These are phyloP conservation scores for Ceriops decandra DNA, from an alignment of 345 rosid species.

Conservation along the genomic window DNA sequence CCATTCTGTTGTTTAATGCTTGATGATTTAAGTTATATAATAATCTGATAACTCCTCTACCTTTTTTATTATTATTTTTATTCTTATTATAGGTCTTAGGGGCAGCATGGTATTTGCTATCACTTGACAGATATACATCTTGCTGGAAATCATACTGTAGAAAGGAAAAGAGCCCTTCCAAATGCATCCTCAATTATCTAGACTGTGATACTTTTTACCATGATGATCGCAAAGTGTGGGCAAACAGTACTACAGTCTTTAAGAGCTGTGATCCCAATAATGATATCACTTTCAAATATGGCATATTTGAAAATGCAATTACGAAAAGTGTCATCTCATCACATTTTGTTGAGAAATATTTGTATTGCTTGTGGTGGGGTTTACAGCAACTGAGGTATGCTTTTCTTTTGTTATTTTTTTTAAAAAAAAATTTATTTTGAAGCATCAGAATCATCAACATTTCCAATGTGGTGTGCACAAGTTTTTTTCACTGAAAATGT, in stretches of 20 bases:
- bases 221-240: conserved; percentile 42
- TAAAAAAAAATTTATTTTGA: too few relatives aligned
- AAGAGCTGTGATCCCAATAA: conserved; percentile 51
- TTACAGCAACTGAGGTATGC: conserved; percentile 82
- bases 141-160: conserved; percentile 75
- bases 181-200: conserved; percentile 45
- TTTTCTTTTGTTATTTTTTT: neutral
- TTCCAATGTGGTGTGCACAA: neutral
- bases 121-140: conserved; percentile 73
- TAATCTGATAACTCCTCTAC: neutral
- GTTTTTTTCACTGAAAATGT: neutral
- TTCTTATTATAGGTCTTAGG: conserved; percentile 56
- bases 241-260: conserved; percentile 54
- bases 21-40: neutral
- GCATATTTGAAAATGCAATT: conserved; percentile 67
- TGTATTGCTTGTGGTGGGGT: conserved; percentile 95
- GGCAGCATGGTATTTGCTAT: conserved; percentile 84
- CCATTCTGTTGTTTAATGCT: neutral
- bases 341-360: conserved; percentile 56
- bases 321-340: conserved; percentile 60
- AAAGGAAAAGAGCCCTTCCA: conserved; percentile 36
- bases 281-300: conserved; percentile 46
- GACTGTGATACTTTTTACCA: conserved; percentile 51
- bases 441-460: neutral
- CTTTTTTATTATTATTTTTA: neutral